Conservation (phyloP, 139 green algal genomes). For the Tetratostichococcus sp. region DNA sequence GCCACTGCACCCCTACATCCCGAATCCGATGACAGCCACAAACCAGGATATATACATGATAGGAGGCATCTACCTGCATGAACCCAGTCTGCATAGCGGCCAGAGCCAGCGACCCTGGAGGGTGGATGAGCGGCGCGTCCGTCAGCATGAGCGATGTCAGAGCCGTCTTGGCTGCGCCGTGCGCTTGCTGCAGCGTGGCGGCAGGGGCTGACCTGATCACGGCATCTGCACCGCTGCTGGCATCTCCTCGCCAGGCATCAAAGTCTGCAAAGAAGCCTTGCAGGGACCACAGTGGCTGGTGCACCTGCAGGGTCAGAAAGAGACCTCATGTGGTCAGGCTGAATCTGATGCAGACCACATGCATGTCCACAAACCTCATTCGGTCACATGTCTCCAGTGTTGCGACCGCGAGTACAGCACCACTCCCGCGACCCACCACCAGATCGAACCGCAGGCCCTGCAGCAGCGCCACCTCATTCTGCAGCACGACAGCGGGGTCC, state of each 20-base stretch:
- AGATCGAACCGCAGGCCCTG: conserved; percentile 76
- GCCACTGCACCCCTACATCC: neutral
- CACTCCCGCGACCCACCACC: conserved; percentile 15
- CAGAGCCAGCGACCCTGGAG: conserved; percentile 52
- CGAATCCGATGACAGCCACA: neutral
- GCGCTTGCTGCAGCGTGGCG: conserved; percentile 14
- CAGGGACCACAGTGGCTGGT: neutral
- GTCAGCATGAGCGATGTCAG: conserved; percentile 65
- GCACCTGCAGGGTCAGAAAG: no score
- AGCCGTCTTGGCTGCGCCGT: conserved; percentile 14
- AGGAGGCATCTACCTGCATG: conserved; percentile 31
- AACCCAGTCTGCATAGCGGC: conserved; percentile 46
- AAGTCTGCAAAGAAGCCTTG: conserved; percentile 1
- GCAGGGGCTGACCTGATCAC: neutral
- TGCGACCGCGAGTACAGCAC: no score
- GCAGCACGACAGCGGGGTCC: conserved; percentile 35
- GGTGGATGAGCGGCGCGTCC: conserved; percentile 69
- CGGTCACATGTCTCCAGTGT: no score
- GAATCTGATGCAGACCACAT: no score
- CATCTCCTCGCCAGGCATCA: neutral
- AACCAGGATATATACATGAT: no score
- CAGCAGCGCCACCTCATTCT: conserved; percentile 37
- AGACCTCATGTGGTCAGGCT: no score
- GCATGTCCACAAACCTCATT: no score
- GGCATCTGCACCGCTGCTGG: neutral